A percentile compares a stretch with the other conserved stretches of the same genome.
These are phyloP conservation scores for Colletotrichum sp. DNA, from an alignment of 2,329 filamentous ascomycete species.

Conservation along the genomic window DNA sequence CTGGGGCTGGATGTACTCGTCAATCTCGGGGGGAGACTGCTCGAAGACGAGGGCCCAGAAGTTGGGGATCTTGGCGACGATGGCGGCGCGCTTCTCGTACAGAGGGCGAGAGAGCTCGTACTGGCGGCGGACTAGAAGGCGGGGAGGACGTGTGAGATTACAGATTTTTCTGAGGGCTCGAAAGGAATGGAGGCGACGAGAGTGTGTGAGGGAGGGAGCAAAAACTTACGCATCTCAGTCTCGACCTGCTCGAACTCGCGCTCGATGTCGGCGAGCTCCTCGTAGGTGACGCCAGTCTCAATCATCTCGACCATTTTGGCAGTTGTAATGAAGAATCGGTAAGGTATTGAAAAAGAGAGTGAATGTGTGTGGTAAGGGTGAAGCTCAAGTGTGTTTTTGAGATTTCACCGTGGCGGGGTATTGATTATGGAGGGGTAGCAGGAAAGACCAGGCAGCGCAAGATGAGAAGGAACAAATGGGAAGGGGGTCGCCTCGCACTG, in stretches of 20 bases:
- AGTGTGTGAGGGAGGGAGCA: neutral
- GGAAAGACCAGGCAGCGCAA: constrained; percentile 11
- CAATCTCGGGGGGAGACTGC: constrained; percentile 83
- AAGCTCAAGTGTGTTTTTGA: neutral
- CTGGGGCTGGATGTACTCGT: constrained; percentile 83
- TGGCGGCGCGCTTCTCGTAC: constrained; percentile 76
- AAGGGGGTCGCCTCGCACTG: constrained; percentile 16
- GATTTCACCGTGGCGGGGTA: constrained; percentile 5
- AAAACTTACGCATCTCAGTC: constrained; percentile 67
- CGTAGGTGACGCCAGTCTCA: constrained; percentile 64
- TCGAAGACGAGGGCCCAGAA: constrained; percentile 98
- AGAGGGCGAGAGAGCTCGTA: constrained; percentile 71
- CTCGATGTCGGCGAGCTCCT: constrained; percentile 81
- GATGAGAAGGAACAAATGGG: constrained; percentile 23
- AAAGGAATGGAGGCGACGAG: neutral
- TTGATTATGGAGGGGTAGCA: constrained; percentile 5
- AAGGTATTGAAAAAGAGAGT: neutral
- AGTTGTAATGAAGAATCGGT: neutral
- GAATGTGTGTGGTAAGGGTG: neutral
- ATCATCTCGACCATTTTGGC: constrained; percentile 34
- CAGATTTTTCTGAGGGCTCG: neutral
- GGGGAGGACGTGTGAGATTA: neutral
- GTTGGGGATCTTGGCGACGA: constrained; percentile 76
- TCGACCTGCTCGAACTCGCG: constrained; percentile 85
- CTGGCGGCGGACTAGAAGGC: constrained; percentile 72